Percentiles rank a stretch among this genome's conserved stretches.
These are phyloP conservation scores for Modicella reniformis DNA, from an alignment of 371 early-diverging fungal species.

Conservation along the genomic window DNA sequence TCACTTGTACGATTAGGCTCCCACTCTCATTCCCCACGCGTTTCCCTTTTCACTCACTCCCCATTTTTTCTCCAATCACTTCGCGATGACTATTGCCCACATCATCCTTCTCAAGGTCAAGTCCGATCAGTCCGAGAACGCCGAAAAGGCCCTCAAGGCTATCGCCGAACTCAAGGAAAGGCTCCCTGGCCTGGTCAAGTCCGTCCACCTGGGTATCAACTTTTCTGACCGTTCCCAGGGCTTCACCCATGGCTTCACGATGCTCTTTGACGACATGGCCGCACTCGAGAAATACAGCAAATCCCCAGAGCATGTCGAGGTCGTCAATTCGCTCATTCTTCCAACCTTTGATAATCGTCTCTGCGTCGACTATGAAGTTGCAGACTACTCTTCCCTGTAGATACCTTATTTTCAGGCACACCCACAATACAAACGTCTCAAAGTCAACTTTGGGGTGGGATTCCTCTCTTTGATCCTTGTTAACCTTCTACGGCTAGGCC, in stretches of 20 bases:
- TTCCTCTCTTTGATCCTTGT: too few relatives aligned
- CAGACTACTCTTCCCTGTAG: slow-evolving; percentile 41
- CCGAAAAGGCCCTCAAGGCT: slow-evolving; percentile 39
- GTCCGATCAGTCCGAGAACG: slow-evolving; percentile 27
- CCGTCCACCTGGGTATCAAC: slow-evolving; percentile 52
- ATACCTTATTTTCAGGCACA: too few relatives aligned
- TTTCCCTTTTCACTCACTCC: not conserved
- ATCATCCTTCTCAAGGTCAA: slow-evolving; percentile 49
- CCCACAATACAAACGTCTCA: too few relatives aligned
- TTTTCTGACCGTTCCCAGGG: slow-evolving; percentile 40
- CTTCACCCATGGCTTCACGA: slow-evolving; percentile 49
- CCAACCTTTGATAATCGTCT: slow-evolving; percentile 46
- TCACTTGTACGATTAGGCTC: too few relatives aligned
- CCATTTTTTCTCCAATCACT: slow-evolving; percentile 5
- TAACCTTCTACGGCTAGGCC: too few relatives aligned
- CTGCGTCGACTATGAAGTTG: slow-evolving; percentile 40
- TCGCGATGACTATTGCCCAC: slow-evolving; percentile 38
- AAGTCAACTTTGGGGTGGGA: too few relatives aligned
- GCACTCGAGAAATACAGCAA: slow-evolving; percentile 45
- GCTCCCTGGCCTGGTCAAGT: slow-evolving; percentile 40
- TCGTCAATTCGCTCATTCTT: slow-evolving; percentile 29
- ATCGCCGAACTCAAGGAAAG: slow-evolving; percentile 36
- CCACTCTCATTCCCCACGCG: not conserved
- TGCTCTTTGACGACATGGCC: slow-evolving; percentile 43
- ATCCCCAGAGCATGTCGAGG: slow-evolving; percentile 39